phyloP scores from a whole-genome alignment of 306 rosid species.

The Bauhinia variegata region DNA sequence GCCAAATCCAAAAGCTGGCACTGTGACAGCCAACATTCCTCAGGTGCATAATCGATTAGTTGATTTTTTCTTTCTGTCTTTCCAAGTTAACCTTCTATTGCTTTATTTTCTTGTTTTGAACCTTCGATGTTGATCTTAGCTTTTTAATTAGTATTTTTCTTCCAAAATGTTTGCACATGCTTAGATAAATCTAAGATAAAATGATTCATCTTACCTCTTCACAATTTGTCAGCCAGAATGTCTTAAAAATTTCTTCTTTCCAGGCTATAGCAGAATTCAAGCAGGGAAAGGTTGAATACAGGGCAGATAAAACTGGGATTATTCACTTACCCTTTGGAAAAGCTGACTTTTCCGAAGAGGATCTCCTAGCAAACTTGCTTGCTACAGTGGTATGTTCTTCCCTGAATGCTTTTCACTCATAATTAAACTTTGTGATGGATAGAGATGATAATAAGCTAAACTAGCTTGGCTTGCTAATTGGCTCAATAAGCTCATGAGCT shows the following conservation, averaged over 20 bases:
- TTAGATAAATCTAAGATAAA: background rate
- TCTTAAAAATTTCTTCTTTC: conserved; percentile 25
- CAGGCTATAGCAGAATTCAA: conserved; percentile 98
- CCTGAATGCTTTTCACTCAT: conserved; percentile 14
- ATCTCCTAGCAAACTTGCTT: conserved; percentile 78
- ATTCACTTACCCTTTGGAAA: conserved; percentile 94
- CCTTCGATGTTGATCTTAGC: too few relatives aligned
- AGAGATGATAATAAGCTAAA: too few relatives aligned
- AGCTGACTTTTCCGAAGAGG: conserved; percentile 84
- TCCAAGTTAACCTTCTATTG: too few relatives aligned
- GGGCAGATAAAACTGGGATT: conserved; percentile 98
- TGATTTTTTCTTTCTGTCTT: too few relatives aligned
- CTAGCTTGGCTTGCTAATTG: too few relatives aligned
- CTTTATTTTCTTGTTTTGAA: background rate
- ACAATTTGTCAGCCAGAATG: background rate
- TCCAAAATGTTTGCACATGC: too few relatives aligned
- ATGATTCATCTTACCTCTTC: too few relatives aligned
- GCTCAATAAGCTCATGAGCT: too few relatives aligned
- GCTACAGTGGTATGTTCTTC: conserved; percentile 76
- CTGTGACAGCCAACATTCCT: conserved; percentile 92
- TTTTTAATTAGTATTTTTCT: too few relatives aligned
- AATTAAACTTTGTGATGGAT: background rate
- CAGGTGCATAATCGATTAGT: conserved; percentile 78
- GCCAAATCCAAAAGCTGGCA: conserved; percentile 99
- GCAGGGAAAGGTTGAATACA: conserved; percentile 94